Evolutionary conservation across 129 eudicot genomes (phyloP), one percentile per base, ranked within the genome.

Genomic region (Lactuca sativa): DNA sequence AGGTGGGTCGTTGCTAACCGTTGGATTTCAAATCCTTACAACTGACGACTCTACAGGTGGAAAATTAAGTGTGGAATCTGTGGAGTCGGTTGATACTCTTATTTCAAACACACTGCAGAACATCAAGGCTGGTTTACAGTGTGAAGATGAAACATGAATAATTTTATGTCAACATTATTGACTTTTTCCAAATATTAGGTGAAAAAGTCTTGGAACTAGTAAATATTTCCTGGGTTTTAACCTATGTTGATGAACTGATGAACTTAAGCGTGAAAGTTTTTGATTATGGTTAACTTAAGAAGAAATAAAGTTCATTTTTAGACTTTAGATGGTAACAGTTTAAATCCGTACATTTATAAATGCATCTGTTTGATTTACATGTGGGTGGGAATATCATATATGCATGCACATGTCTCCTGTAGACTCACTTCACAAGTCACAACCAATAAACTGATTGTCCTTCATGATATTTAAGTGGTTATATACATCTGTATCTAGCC

Each of bases 1-100:
- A 75, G 48, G 85, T 12, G 97, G 97, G 64, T 89, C 97, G 0
- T 48, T 93, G 79, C 78, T 95, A 44, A 95, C 99, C 13, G 62
- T 90, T 9, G 97, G 89, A 32, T 83, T 95, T 73, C 99, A 95
- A 67, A 79, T 90, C 61, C 91, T 95, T 21, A 78, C 91, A 67
- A 87, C 76, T 30, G 70, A 81, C 70, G 82, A 96, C 13, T 82
- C 87, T 14, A 55, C 92, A 34, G 75, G 84, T 32, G 75, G 84
- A 21, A 87, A 95, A 40, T 84, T 82, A 33, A 63, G 86, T 34
- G 37, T 67, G 81, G 99, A 95, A 17, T 87, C 96, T 0, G 81
- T 95, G 59, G 99, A 95, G 77, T 86, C 95, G 5, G 82, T 86
- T n/a, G 87, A 79, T 77, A 65, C 84, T 11, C 86, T 90, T 41